Evolutionary conservation across 768 basidiomycete species (phyloP), one percentile per base, ranked within the genome.

Genomic region (Infundibulicybe gibba): DNA sequence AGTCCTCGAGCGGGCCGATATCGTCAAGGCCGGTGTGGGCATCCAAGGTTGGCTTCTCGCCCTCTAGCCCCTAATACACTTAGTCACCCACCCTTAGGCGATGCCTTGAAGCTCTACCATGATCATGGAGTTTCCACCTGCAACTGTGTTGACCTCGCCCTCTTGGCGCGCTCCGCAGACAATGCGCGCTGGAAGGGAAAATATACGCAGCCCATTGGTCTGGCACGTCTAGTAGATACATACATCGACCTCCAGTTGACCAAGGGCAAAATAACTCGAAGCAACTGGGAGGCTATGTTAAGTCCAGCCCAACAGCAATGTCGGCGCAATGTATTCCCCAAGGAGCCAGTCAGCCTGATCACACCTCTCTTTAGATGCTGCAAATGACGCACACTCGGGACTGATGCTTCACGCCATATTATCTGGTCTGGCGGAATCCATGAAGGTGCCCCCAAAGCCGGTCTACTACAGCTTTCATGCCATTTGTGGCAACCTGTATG

Each of bases 121-220:
- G 78, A 80, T 48, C 58, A 74, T 71, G 43, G 65, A 48, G 55
- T 71, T 58, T 59, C 67, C 69, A 52, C 70, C 56, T 49, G 68
- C 58, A 66, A 77, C 68, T 65, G 85, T 68, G 81, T 89, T 14
- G 89, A 91, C 56, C 70, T 91, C 6, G 74, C 81, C 37, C 69
- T 86, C 5, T 69, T 91, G 16, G 87, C 87, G 13, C 75, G 80
- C 30, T 78, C 79, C 0, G 85, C 80, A 38, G 89, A 90, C 57
- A 84, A 85, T 52, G 66, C 66, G 5, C 74, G 71, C 25, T 90
- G 88, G 87, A 83, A 85, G 63, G 88, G 87, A 34, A 76, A 69
- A 48, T 90, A 87, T 54, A 71, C 61, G n/a, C 49, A 57, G 4
- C 68, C 74, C 9, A 72, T 91, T 32, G 84, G 86, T 14, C 72